Conservation (phyloP, 2,329 filamentous ascomycete species). For the Raffaelea deltoideospora region DNA sequence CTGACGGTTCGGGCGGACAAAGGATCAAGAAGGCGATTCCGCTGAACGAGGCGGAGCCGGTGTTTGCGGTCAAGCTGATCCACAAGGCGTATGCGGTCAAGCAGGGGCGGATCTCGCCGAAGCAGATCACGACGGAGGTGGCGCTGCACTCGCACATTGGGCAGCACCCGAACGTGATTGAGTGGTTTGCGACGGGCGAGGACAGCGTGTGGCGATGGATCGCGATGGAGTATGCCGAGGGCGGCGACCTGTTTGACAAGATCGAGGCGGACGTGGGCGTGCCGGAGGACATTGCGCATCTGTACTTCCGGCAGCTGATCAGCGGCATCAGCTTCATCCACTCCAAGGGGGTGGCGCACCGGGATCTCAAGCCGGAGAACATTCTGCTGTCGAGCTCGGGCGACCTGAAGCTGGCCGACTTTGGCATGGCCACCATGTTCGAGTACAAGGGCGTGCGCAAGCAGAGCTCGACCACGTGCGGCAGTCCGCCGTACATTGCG, state of each 20-base stretch:
- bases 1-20: not conserved
- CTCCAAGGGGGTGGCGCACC: conserved; percentile 84
- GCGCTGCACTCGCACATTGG: conserved; percentile 79
- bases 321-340: conserved; percentile 90
- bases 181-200: conserved; percentile 78
- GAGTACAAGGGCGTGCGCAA: conserved; percentile 76
- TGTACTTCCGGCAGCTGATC: conserved; percentile 89
- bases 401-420: conserved; percentile 87
- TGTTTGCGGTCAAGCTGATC: conserved; percentile 97
- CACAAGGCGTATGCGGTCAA: conserved; percentile 90
- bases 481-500: conserved; percentile 92
- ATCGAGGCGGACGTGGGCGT: conserved; percentile 96
- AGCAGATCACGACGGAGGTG: conserved; percentile 86
- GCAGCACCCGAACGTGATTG: conserved; percentile 84
- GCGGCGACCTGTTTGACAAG: conserved; percentile 96
- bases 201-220: conserved; percentile 89
- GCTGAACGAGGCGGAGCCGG: conserved; percentile 47
- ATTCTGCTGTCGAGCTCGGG: conserved; percentile 76
- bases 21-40: conserved; percentile 91
- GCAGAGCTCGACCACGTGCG: conserved; percentile 76
- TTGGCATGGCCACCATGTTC: conserved; percentile 89
- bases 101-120: conserved; percentile 73
- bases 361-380: conserved; percentile 89
- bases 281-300: conserved; percentile 84
- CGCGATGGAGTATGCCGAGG: conserved; percentile 91